A percentile compares a stretch with the other conserved stretches of the same genome.
phyloP scores from a whole-genome alignment of 768 basidiomycete genomes.

The Tricholomella constricta region DNA sequence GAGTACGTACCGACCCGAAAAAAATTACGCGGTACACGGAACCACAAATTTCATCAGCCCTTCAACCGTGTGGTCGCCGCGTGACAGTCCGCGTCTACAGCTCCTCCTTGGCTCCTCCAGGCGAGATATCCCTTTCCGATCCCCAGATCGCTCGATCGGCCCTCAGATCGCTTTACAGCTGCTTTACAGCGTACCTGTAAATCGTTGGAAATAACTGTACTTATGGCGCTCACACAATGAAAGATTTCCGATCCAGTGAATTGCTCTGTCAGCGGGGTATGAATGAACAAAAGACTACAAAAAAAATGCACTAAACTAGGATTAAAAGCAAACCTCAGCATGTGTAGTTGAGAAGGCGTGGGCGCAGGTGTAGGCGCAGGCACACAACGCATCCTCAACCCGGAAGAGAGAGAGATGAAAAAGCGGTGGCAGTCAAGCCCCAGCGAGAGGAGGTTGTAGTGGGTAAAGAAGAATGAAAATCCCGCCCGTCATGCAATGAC shows the following conservation, averaged over 20 bases:
- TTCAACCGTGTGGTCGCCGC: too few relatives aligned
- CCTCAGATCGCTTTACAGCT: too few relatives aligned
- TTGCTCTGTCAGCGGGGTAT: slow-evolving; percentile 14
- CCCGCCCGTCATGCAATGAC: slow-evolving; percentile 10
- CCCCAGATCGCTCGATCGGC: too few relatives aligned
- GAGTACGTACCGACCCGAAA: too few relatives aligned
- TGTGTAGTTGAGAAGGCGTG: neutral
- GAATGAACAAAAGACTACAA: slow-evolving; percentile 19
- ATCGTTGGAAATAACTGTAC: too few relatives aligned
- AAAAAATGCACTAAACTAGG: slow-evolving; percentile 13
- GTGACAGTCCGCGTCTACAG: too few relatives aligned
- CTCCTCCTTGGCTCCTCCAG: too few relatives aligned
- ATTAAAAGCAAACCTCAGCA: slow-evolving; percentile 13
- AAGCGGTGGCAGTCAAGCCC: slow-evolving; percentile 8
- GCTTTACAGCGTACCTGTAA: too few relatives aligned
- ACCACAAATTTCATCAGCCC: too few relatives aligned
- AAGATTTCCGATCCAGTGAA: slow-evolving; percentile 14
- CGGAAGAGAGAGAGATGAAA: neutral
- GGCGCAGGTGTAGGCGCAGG: neutral
- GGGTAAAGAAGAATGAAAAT: neutral
- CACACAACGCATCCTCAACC: neutral
- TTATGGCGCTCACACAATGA: neutral
- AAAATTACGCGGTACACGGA: too few relatives aligned
- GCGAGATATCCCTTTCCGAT: too few relatives aligned
- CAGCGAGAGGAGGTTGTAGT: neutral